Evolutionary conservation across 192 early-diverging fungal species (phyloP).

Genomic region (Martensiomyces pterosporus): DNA sequence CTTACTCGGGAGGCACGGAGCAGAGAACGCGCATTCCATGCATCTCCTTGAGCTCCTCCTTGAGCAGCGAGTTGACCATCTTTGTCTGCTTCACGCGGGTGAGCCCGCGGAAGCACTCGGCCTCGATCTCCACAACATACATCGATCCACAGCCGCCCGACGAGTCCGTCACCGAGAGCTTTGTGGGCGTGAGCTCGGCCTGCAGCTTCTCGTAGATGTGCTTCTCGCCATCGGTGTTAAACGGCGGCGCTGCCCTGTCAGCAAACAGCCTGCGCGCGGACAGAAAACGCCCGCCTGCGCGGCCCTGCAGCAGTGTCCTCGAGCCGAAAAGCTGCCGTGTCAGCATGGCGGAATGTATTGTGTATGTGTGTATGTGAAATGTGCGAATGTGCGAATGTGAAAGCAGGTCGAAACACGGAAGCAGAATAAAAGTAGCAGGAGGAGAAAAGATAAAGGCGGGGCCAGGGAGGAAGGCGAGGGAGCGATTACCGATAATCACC

Average conservation of each 20-base stretch:
- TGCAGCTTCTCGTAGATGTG: conserved; percentile 72
- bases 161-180: conserved; percentile 73
- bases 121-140: conserved; percentile 89
- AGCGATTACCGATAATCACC: no score
- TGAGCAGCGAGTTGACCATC: conserved; percentile 79
- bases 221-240: conserved; percentile 59
- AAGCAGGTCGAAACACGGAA: no score
- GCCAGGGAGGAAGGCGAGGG: neutral
- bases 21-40: conserved; percentile 71
- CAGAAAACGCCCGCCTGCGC: no score
- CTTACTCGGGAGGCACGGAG: conserved; percentile 18
- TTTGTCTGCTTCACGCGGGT: conserved; percentile 85
- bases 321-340: no score
- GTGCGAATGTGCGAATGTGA: neutral
- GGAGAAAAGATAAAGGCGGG: neutral
- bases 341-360: no score
- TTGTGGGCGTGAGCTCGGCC: conserved; percentile 62
- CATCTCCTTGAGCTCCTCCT: conserved; percentile 89
- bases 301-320: no score
- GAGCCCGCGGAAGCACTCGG: conserved; percentile 69
- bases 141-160: conserved; percentile 97
- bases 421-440: no score
- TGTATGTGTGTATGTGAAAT: no score
- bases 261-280: no score
- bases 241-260: neutral